Conservation (phyloP, 1,284 basidiomycete species). For the Ceratobasidium sp. region DNA sequence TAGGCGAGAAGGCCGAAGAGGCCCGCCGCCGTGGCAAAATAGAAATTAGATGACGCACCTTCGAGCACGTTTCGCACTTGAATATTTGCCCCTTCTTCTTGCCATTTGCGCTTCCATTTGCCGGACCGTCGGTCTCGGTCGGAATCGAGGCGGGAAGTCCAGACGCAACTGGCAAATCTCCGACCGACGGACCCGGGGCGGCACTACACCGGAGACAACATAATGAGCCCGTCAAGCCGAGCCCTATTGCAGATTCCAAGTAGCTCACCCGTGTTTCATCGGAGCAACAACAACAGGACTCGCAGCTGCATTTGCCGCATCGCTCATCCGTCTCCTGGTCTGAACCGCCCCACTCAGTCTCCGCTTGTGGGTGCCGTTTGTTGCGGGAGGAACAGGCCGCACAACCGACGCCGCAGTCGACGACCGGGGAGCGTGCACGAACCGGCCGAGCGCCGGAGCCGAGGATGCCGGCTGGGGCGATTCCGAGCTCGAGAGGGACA, state of each 20-base stretch:
- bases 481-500: slow-evolving; percentile 3
- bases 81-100: slow-evolving; percentile 75
- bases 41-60: slow-evolving; percentile 58
- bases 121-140: slow-evolving; percentile 38
- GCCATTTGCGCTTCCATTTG: slow-evolving; percentile 68
- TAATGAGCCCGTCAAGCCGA: neutral
- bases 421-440: slow-evolving; percentile 15
- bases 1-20: slow-evolving; percentile 35
- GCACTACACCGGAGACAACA: slow-evolving; percentile 32
- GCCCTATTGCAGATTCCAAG: slow-evolving; percentile 17
- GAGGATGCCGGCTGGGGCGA: neutral
- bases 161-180: slow-evolving; percentile 44
- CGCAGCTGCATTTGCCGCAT: slow-evolving; percentile 74
- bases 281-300: slow-evolving; percentile 67
- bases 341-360: slow-evolving; percentile 72
- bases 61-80: slow-evolving; percentile 91
- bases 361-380: slow-evolving; percentile 53
- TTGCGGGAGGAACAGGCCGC: neutral
- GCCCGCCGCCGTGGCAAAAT: slow-evolving; percentile 13
- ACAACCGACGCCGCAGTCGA: slow-evolving; percentile 10
- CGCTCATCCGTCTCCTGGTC: slow-evolving; percentile 70
- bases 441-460: slow-evolving; percentile 21
- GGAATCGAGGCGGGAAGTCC: slow-evolving; percentile 44
- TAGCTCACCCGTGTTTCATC: neutral
- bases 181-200: neutral